Evolutionary conservation across 2,329 filamentous ascomycete species (phyloP).

Genomic region (Chaetothyriales sp.): DNA sequence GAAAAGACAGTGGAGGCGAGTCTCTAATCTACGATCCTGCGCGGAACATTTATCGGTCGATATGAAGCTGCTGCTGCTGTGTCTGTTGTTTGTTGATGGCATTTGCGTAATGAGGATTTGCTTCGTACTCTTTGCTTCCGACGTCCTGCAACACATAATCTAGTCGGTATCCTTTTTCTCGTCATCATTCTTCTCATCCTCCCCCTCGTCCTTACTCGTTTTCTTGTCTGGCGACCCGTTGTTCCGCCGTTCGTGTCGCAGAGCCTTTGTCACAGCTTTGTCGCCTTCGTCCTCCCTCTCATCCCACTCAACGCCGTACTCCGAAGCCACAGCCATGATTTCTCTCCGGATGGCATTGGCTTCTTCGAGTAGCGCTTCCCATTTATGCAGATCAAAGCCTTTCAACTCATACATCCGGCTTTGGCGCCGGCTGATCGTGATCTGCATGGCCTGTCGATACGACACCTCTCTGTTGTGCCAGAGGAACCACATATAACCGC

Average conservation of each 20-base stretch:
- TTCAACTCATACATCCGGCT: constrained; percentile 59
- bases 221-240: constrained; percentile 22
- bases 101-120: background rate
- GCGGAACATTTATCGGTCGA: background rate
- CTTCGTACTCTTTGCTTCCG: background rate
- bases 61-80: background rate
- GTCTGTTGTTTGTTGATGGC: background rate
- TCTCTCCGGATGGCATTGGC: constrained; percentile 64
- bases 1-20: background rate
- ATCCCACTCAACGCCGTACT: constrained; percentile 87
- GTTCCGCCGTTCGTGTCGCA: constrained; percentile 36
- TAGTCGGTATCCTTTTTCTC: background rate
- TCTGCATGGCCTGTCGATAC: constrained; percentile 74
- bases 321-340: constrained; percentile 64
- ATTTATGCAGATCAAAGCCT: constrained; percentile 62
- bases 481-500: constrained; percentile 84
- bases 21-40: background rate
- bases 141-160: background rate
- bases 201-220: constrained; percentile 24
- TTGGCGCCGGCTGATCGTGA: constrained; percentile 70
- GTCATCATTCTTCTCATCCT: constrained; percentile 14
- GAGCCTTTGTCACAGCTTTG: constrained; percentile 41
- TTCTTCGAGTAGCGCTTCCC: constrained; percentile 68
- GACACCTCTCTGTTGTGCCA: constrained; percentile 83
- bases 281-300: constrained; percentile 60